phyloP scores from a whole-genome alignment of 768 basidiomycete species.

The Asterophora parasitica region DNA sequence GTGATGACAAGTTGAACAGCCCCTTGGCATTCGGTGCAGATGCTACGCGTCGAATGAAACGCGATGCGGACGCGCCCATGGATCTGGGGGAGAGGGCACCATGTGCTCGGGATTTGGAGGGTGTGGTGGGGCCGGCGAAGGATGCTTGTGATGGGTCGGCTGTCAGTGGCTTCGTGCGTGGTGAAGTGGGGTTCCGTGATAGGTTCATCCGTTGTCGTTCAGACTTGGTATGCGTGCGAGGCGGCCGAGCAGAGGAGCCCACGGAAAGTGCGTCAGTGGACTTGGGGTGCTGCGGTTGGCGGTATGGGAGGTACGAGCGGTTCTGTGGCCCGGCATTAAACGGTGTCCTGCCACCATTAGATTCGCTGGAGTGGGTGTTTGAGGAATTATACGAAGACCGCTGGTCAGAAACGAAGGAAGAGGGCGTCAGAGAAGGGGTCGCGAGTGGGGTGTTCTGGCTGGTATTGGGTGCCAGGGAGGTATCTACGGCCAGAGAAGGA shows the following conservation, averaged over 20 bases:
- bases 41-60: conserved; percentile 92
- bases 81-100: conserved; percentile 63
- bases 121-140: conserved; percentile 36
- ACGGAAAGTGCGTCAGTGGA: conserved; percentile 38
- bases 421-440: conserved; percentile 48
- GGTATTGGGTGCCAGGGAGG: conserved; percentile 31
- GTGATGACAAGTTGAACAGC: conserved; percentile 63
- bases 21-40: conserved; percentile 96
- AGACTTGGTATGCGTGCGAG: conserved; percentile 40
- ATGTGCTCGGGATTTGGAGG: conserved; percentile 42
- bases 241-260: conserved; percentile 25
- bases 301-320: conserved; percentile 26
- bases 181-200: conserved; percentile 24
- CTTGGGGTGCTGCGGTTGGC: conserved; percentile 25
- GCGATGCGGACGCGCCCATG: conserved; percentile 70
- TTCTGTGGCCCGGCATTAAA: conserved; percentile 24
- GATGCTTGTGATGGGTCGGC: conserved; percentile 43
- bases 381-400: conserved; percentile 79
- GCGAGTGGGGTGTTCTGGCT: conserved; percentile 36
- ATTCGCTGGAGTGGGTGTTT: conserved; percentile 71
- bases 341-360: conserved; percentile 36
- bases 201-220: conserved; percentile 35
- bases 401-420: conserved; percentile 53
- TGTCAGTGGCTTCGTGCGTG: conserved; percentile 33
- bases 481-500: conserved; percentile 48